Conservation (phyloP, 495 filamentous ascomycete genomes). For the Astrothelium subdiscretum region DNA sequence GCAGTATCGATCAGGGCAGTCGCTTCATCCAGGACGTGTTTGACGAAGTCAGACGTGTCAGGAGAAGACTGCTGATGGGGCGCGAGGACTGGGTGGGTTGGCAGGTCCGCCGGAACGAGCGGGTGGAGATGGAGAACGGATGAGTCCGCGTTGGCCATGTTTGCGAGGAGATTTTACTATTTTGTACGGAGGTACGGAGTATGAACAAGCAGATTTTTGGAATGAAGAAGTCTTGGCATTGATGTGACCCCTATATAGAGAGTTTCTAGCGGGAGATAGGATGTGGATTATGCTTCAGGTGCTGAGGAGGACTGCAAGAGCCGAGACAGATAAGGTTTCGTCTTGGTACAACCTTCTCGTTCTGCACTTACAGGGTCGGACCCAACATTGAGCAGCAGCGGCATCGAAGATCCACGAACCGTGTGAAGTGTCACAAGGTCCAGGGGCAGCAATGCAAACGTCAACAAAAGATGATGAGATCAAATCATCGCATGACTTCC, state of each 20-base stretch:
- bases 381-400: too few species aligned
- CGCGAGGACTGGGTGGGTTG: constrained; percentile 12
- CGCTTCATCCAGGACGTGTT: constrained; percentile 42
- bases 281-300: not conserved
- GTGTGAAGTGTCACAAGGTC: not conserved
- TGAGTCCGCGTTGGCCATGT: not conserved
- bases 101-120: constrained; percentile 6
- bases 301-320: too few species aligned
- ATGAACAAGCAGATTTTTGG: not conserved
- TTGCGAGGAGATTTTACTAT: not conserved
- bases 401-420: too few species aligned
- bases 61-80: constrained; percentile 9
- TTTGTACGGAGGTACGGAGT: not conserved
- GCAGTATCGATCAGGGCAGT: constrained; percentile 40
- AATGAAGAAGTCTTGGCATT: not conserved
- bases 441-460: not conserved
- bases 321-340: not conserved
- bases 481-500: too few species aligned
- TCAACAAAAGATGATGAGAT: too few species aligned
- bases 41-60: constrained; percentile 10
- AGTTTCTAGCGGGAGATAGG: not conserved
- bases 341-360: not conserved
- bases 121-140: constrained; percentile 1
- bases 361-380: not conserved
- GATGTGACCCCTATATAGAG: not conserved